Evolutionary conservation across 2,329 filamentous ascomycete species (phyloP).

Genomic region (Arthroderma sp.): DNA sequence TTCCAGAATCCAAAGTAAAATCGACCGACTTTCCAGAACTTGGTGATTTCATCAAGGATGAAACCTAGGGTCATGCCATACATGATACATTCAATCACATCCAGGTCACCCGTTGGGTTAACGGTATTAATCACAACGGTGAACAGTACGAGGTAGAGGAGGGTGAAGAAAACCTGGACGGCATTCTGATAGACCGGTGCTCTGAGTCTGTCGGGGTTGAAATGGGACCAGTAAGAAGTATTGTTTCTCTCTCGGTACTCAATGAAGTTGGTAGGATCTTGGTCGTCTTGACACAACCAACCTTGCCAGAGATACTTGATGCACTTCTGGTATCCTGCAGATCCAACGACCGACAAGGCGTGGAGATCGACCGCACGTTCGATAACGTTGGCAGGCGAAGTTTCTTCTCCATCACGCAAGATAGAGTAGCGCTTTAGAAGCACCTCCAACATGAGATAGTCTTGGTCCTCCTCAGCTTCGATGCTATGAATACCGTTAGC

Average conservation of each 20-base stretch:
- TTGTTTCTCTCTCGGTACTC: constrained; percentile 76
- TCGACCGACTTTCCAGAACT: constrained; percentile 87
- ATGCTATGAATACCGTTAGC: constrained; percentile 44
- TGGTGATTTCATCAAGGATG: constrained; percentile 72
- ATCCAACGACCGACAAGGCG: constrained; percentile 75
- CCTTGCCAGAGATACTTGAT: constrained; percentile 86
- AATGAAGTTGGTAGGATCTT: constrained; percentile 79
- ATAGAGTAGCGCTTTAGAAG: constrained; percentile 84
- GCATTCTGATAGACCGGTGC: constrained; percentile 86
- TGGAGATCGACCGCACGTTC: constrained; percentile 91
- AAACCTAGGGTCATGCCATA: constrained; percentile 90
- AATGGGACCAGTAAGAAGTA: constrained; percentile 63
- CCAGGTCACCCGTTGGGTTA: constrained; percentile 71
- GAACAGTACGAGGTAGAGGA: constrained; percentile 74
- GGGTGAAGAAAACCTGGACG: constrained; percentile 70
- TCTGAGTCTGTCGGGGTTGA: constrained; percentile 90
- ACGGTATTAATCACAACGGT: constrained; percentile 90
- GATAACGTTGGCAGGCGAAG: constrained; percentile 70
- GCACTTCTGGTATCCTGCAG: constrained; percentile 91
- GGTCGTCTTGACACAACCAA: constrained; percentile 92
- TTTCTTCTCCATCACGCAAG: constrained; percentile 57
- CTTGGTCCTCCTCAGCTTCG: constrained; percentile 66
- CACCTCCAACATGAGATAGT: constrained; percentile 67
- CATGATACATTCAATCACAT: constrained; percentile 68
- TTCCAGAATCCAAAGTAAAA: constrained; percentile 96